Evolutionary conservation across 176 grass and related monocot species (phyloP), one percentile per base, ranked within the genome.

Genomic region (Canna indica): DNA sequence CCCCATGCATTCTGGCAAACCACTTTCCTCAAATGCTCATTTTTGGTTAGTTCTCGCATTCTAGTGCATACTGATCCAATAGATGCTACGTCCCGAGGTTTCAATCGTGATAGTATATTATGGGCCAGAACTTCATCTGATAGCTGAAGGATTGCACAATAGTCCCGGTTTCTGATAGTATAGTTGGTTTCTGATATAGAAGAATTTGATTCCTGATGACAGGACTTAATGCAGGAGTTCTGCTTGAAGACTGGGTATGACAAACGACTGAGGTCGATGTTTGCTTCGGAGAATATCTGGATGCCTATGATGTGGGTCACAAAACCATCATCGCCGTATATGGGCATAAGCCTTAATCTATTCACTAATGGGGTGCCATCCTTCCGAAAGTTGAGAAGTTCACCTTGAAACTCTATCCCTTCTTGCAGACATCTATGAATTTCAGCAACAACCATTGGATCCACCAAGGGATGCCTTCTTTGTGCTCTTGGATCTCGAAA

Each of bases 1-100:
- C 94, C 94, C 94, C 94, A 99, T 0, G 94, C 86, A 30, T 99
- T 99, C 47, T 99, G 89, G 61, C 94, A 99, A 20, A 93, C 94
- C 72, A 93, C 78, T 77, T 90, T 99, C 54, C 89, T 92, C 59
- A 99, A 82, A 61, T 84, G 80, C 77, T 99, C 89, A 39, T 93
- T 93, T 62, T 88, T 85, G n/a, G 94, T 90, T 80, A 93, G 53
- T 57, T 88, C 25, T 42, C 75, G 86, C 94, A 90, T 93, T 73
- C 89, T 80, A 11, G 81, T 93, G 70, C 84, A 90, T 41, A 85
- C 94, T 39, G 94, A 99, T 74, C 94, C 94, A 32, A 99, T 85
- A 7, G 94, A 99, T 31, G 94, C 94, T 0, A 99, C 86, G 80
- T 99, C 94, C 72, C 94, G 73, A 1, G 89, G 94, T 0, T 82